Evolutionary conservation across 805 yeast genomes (phyloP).

Genomic region (Candida boleticola): DNA sequence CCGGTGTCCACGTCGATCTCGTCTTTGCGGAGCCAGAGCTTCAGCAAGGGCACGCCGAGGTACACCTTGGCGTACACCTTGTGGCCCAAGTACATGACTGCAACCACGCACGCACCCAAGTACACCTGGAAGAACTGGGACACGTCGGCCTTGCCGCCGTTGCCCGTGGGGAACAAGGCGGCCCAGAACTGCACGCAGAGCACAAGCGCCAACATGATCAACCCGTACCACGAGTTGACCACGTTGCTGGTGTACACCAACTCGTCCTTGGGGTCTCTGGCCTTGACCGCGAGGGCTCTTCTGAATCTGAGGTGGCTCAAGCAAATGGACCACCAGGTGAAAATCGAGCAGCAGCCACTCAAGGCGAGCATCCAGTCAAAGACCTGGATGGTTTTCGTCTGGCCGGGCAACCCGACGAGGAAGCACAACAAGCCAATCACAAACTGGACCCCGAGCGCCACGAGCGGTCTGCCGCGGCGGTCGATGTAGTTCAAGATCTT

Average conservation of each 20-base stretch:
- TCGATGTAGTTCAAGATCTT: slow-evolving; percentile 26
- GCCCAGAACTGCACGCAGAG: slow-evolving; percentile 38
- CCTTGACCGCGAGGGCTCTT: slow-evolving; percentile 19
- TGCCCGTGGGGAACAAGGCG: slow-evolving; percentile 34
- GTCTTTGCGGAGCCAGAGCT: slow-evolving; percentile 39
- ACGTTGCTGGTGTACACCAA: slow-evolving; percentile 25
- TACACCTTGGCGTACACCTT: slow-evolving; percentile 42
- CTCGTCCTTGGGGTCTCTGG: slow-evolving; percentile 26
- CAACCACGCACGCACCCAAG: slow-evolving; percentile 45
- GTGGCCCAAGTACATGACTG: slow-evolving; percentile 48
- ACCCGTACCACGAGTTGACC: slow-evolving; percentile 33
- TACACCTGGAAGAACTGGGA: slow-evolving; percentile 52
- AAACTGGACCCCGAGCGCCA: slow-evolving; percentile 23
- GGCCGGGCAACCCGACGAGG: slow-evolving; percentile 26
- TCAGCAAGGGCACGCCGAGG: slow-evolving; percentile 23
- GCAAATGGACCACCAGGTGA: slow-evolving; percentile 31
- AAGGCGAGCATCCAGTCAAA: slow-evolving; percentile 31
- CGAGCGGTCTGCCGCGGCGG: slow-evolving; percentile 30
- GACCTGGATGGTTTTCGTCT: slow-evolving; percentile 20
- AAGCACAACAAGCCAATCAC: slow-evolving; percentile 26
- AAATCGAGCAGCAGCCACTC: slow-evolving; percentile 27
- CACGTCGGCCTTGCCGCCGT: slow-evolving; percentile 28
- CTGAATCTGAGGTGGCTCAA: slow-evolving; percentile 31
- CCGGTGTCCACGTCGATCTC: slow-evolving; percentile 66
- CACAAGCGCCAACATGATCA: slow-evolving; percentile 23